phyloP scores from a whole-genome alignment of 176 grass and related monocot genomes.

The Melocanna baccifera region DNA sequence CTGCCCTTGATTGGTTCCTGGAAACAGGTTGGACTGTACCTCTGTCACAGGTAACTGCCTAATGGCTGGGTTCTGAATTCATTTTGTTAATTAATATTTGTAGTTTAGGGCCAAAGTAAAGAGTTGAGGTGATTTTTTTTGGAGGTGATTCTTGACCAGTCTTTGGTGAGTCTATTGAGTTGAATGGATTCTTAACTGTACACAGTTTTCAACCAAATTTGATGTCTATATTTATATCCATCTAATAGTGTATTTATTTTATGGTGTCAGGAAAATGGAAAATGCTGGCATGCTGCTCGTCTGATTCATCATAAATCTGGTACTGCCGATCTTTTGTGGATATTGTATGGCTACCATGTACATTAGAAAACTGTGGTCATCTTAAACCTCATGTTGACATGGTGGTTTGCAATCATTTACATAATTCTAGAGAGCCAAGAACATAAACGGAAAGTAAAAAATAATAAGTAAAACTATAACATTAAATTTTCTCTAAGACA shows the following conservation, averaged over 20 bases:
- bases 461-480: neutral
- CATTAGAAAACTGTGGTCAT: neutral
- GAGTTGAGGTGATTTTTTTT: neutral
- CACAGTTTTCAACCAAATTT: neutral
- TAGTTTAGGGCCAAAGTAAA: neutral
- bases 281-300: slow-evolving; percentile 19
- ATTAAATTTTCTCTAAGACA: neutral
- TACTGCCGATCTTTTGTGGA: slow-evolving; percentile 22
- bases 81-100: neutral
- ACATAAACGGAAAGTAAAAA: neutral
- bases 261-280: slow-evolving; percentile 31
- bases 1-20: slow-evolving; percentile 49
- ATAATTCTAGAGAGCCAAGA: neutral
- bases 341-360: neutral
- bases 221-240: neutral
- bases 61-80: slow-evolving; percentile 8
- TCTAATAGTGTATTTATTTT: slow-evolving; percentile 25
- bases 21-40: slow-evolving; percentile 41
- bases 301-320: slow-evolving; percentile 33
- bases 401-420: neutral
- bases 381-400: neutral
- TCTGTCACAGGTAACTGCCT: slow-evolving; percentile 36
- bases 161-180: neutral
- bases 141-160: slow-evolving; percentile 5
- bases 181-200: neutral